Conservation (phyloP, 225 moss, liverwort and hornwort genomes). For the Physcomitrium patens region DNA sequence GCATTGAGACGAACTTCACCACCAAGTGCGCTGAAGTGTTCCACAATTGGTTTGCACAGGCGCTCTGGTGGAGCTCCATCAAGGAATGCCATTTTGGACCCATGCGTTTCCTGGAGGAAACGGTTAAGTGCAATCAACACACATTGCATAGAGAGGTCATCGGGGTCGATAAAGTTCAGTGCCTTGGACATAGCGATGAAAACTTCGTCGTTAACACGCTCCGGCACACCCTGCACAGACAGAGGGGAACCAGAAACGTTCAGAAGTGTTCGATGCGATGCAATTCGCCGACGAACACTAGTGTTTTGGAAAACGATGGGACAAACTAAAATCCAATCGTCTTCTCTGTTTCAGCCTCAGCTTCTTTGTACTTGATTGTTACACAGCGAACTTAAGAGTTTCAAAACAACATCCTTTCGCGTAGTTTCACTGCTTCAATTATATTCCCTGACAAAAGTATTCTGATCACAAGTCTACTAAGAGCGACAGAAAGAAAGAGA, state of each 20-base stretch:
- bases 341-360: too few relatives aligned
- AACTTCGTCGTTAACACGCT: conserved; percentile 95
- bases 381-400: too few relatives aligned
- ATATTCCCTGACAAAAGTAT: not conserved
- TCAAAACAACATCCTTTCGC: too few relatives aligned
- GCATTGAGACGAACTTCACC: conserved; percentile 86
- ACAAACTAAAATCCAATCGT: too few relatives aligned
- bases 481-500: too few relatives aligned
- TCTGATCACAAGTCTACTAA: not conserved
- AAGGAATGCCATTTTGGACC: conserved; percentile 98
- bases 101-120: conserved; percentile 96
- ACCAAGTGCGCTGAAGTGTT: conserved; percentile 73
- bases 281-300: not conserved
- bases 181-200: conserved; percentile 99
- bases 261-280: not conserved
- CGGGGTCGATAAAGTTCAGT: conserved; percentile 94
- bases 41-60: conserved; percentile 88
- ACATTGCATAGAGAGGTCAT: conserved; percentile 98
- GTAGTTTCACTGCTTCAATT: too few relatives aligned
- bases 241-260: conserved; percentile 6
- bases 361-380: too few relatives aligned
- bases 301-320: not conserved
- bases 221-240: conserved; percentile 80
- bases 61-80: conserved; percentile 97
- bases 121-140: conserved; percentile 95